Evolutionary conservation across 1,284 basidiomycete species (phyloP).

Genomic region (Abortiporus biennis): DNA sequence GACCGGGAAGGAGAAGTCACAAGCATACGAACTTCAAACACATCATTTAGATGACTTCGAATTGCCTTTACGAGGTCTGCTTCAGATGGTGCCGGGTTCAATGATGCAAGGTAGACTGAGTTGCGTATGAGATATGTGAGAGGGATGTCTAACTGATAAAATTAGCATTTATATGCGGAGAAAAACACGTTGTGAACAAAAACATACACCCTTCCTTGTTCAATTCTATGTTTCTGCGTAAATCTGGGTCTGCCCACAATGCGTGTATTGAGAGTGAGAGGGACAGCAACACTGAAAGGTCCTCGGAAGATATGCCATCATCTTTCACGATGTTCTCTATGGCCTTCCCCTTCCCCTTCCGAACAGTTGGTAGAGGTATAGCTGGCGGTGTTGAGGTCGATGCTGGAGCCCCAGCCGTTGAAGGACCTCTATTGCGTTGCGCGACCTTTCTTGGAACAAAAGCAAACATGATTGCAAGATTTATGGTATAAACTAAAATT

Average conservation of each 20-base stretch:
- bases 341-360: neutral
- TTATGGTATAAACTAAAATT: no score
- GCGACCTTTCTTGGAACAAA: no score
- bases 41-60: slow-evolving; percentile 33
- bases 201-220: slow-evolving; percentile 2
- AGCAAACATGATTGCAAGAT: no score
- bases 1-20: slow-evolving; percentile 36
- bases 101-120: slow-evolving; percentile 25
- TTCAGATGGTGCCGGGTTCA: slow-evolving; percentile 33
- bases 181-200: neutral
- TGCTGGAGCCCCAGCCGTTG: no score
- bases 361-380: no score
- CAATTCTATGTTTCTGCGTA: neutral
- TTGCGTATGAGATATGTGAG: slow-evolving; percentile 44
- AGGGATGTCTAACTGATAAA: slow-evolving; percentile 42
- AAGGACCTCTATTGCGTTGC: no score
- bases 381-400: no score
- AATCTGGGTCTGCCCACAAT: neutral
- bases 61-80: slow-evolving; percentile 47
- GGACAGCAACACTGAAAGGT: neutral
- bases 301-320: neutral
- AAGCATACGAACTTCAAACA: slow-evolving; percentile 56
- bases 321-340: neutral
- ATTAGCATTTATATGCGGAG: neutral
- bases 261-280: neutral